These are phyloP conservation scores for Trichoderma erinaceum DNA, from an alignment of 495 filamentous ascomycete species.

Conservation along the genomic window DNA sequence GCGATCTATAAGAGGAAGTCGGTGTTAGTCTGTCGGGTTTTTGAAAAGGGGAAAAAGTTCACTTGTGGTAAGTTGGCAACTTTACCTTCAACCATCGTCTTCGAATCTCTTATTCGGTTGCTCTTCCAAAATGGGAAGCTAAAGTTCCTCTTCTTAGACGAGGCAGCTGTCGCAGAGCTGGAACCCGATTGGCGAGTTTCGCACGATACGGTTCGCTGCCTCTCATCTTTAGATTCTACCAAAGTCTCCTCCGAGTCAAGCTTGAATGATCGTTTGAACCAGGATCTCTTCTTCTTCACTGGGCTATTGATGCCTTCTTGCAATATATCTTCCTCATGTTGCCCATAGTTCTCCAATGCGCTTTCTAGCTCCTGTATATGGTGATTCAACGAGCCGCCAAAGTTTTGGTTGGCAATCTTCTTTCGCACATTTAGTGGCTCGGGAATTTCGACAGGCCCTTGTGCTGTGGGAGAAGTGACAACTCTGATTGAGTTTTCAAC, in stretches of 20 bases:
- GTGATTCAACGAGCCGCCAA: background rate
- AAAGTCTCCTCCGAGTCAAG: slow-evolving; percentile 21
- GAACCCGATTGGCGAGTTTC: slow-evolving; percentile 12
- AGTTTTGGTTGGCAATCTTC: slow-evolving; percentile 27
- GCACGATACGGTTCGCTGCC: slow-evolving; percentile 4
- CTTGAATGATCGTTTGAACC: slow-evolving; percentile 57
- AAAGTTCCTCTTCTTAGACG: slow-evolving; percentile 44
- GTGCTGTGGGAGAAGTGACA: slow-evolving; percentile 34
- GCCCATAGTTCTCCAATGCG: background rate
- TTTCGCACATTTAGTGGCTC: slow-evolving; percentile 53
- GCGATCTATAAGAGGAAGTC: slow-evolving; percentile 14
- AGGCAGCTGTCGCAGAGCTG: slow-evolving; percentile 15
- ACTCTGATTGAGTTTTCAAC: slow-evolving; percentile 46
- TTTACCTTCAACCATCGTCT: slow-evolving; percentile 36
- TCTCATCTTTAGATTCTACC: slow-evolving; percentile 5
- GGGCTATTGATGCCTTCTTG: background rate
- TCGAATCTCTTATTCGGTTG: slow-evolving; percentile 28
- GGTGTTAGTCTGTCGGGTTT: slow-evolving; percentile 10
- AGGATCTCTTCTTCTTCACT: slow-evolving; percentile 52
- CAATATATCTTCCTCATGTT: background rate
- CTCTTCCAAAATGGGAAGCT: slow-evolving; percentile 42
- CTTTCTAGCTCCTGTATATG: background rate
- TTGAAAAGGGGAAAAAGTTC: slow-evolving; percentile 14
- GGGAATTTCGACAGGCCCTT: slow-evolving; percentile 19
- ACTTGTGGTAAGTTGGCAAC: background rate